A percentile compares a stretch with the other conserved stretches of the same genome.
phyloP scores from a whole-genome alignment of 106 monocot genomes.

The Dendrobium officinale region DNA sequence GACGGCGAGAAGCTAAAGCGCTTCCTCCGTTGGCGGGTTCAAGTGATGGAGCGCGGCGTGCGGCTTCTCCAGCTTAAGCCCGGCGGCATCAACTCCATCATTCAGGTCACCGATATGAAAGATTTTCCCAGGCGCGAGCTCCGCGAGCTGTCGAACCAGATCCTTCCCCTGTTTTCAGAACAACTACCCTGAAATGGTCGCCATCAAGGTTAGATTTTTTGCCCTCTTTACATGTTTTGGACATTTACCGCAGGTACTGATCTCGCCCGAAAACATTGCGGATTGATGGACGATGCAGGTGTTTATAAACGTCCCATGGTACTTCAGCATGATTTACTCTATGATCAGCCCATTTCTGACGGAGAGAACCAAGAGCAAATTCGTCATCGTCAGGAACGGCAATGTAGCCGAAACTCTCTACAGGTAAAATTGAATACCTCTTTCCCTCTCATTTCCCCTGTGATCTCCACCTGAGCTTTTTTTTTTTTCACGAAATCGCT shows the following conservation, averaged over 20 bases:
- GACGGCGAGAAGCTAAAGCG: conserved; percentile 43
- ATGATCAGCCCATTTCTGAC: conserved; percentile 88
- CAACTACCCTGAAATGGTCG: conserved; percentile 91
- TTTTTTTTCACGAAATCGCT: not conserved
- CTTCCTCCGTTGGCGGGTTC: conserved; percentile 64
- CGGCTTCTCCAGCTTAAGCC: conserved; percentile 44
- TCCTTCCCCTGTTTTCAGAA: conserved; percentile 84
- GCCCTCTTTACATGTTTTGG: too few species aligned
- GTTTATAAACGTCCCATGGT: conserved; percentile 89
- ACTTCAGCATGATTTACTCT: conserved; percentile 68
- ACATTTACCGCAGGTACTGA: too few species aligned
- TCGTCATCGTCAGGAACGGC: conserved; percentile 71
- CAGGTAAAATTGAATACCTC: conserved; percentile 30
- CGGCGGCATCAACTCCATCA: conserved; percentile 80
- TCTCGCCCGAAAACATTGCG: too few species aligned
- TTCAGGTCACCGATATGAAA: conserved; percentile 88
- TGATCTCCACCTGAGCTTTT: too few species aligned
- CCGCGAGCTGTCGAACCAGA: conserved; percentile 59
- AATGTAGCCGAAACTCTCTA: conserved; percentile 82
- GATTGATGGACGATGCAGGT: conserved; percentile 29
- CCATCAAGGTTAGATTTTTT: conserved; percentile 46
- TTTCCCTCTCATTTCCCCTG: too few species aligned
- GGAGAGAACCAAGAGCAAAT: conserved; percentile 93
- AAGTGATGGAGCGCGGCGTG: conserved; percentile 58
- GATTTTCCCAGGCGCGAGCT: conserved; percentile 94